Conservation (phyloP, 257 asterid genomes). For the Ilex aquifolium region DNA sequence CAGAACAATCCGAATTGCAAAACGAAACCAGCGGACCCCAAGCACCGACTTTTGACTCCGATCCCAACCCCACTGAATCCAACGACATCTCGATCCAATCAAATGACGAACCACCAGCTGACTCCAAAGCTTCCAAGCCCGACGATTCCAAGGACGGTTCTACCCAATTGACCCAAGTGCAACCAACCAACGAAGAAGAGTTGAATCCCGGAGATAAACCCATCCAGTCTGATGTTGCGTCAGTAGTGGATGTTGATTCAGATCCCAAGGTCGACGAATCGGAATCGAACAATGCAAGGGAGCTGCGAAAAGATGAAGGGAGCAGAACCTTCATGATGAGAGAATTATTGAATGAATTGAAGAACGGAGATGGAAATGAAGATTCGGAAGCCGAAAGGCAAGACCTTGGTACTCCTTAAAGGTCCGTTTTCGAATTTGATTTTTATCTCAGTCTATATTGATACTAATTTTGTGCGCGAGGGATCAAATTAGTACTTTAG, state of each 20-base stretch:
- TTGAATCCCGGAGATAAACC: constrained; percentile 29
- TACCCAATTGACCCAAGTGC: constrained; percentile 23
- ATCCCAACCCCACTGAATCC: constrained; percentile 15
- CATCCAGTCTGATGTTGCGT: constrained; percentile 8
- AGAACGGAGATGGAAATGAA: constrained; percentile 56
- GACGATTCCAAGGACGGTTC: constrained; percentile 1
- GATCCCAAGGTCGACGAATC: constrained; percentile 11
- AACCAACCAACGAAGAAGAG: constrained; percentile 26
- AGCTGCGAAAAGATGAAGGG: constrained; percentile 48
- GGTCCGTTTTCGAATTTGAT: constrained; percentile 35
- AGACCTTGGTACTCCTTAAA: constrained; percentile 48
- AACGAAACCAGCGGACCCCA: background rate
- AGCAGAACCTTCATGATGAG: constrained; percentile 89
- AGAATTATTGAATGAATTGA: constrained; percentile 82
- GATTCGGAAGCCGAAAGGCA: constrained; percentile 2
- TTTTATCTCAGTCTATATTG: too few relatives aligned
- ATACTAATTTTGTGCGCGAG: too few relatives aligned
- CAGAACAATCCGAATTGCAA: too few relatives aligned
- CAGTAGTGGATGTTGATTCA: constrained; percentile 5
- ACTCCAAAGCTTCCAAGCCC: constrained; percentile 9
- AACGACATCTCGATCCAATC: constrained; percentile 14
- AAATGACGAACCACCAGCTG: constrained; percentile 28
- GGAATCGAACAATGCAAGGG: constrained; percentile 28
- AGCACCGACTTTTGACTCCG: constrained; percentile 39
- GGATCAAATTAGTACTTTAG: too few relatives aligned